Conservation (phyloP, 2,329 filamentous ascomycete species). For the Chaetoscypha palmicola region DNA sequence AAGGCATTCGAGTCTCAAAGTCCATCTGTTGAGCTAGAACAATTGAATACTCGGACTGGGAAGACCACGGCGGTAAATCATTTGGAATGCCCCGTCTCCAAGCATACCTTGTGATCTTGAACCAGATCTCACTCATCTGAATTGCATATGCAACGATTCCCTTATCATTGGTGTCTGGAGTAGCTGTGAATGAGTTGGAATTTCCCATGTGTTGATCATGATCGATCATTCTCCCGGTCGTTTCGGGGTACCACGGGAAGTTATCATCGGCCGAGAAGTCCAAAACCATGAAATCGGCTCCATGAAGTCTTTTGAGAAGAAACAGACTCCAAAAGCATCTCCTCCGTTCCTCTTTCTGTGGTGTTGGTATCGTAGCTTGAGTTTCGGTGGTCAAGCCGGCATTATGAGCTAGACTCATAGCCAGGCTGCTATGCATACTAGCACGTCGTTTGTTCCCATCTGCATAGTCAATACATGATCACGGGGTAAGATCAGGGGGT, state of each 20-base stretch:
- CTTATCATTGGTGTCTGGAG: slow-evolving; percentile 20
- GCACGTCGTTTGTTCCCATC: slow-evolving; percentile 40
- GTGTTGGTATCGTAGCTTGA: slow-evolving; percentile 11
- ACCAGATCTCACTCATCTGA: slow-evolving; percentile 42
- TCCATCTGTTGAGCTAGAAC: slow-evolving; percentile 45
- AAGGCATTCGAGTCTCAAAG: slow-evolving; percentile 43
- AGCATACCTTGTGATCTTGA: slow-evolving; percentile 41
- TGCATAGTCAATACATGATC: too few relatives aligned
- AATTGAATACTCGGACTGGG: slow-evolving; percentile 44
- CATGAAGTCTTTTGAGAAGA: slow-evolving; percentile 29
- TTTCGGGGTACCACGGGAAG: slow-evolving; percentile 35
- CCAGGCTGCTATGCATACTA: slow-evolving; percentile 38
- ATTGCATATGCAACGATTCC: slow-evolving; percentile 41
- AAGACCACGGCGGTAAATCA: slow-evolving; percentile 40
- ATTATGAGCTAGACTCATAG: slow-evolving; percentile 39
- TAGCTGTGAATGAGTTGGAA: slow-evolving; percentile 8
- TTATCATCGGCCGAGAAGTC: slow-evolving; percentile 33
- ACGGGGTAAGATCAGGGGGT: too few relatives aligned
- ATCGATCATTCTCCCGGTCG: slow-evolving; percentile 25
- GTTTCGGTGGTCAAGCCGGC: slow-evolving; percentile 37
- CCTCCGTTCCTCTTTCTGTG: slow-evolving; percentile 27
- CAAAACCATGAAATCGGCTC: slow-evolving; percentile 34
- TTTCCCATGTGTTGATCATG: slow-evolving; percentile 1
- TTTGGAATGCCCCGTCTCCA: slow-evolving; percentile 38
- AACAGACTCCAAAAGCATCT: slow-evolving; percentile 32